Evolutionary conservation across 2,329 filamentous ascomycete species (phyloP).

Genomic region (Fusarium algeriense): DNA sequence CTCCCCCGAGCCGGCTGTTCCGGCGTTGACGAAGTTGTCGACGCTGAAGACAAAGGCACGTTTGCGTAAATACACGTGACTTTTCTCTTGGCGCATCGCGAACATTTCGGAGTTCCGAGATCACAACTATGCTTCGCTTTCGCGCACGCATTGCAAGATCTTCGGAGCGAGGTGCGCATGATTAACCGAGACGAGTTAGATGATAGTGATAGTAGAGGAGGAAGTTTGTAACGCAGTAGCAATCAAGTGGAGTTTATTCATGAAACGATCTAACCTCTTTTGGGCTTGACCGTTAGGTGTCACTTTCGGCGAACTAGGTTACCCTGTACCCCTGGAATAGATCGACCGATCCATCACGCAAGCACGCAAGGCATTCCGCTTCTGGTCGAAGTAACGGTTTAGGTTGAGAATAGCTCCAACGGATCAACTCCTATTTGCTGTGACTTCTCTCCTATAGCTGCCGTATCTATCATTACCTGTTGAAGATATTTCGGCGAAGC

Average conservation of each 20-base stretch:
- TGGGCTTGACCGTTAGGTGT: not conserved
- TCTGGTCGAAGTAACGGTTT: not conserved
- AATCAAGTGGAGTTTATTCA: slow-evolving; percentile 13
- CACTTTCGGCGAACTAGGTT: not conserved
- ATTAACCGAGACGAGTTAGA: slow-evolving; percentile 16
- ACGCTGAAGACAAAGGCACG: slow-evolving; percentile 57
- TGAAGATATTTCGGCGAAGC: not conserved
- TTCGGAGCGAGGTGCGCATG: slow-evolving; percentile 68
- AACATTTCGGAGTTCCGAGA: slow-evolving; percentile 65
- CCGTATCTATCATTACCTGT: fast-evolving
- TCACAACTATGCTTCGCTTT: slow-evolving; percentile 69
- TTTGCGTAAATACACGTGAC: slow-evolving; percentile 66
- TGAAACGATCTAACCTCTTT: slow-evolving; percentile 1
- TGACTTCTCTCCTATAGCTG: fast-evolving
- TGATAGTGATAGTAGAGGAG: slow-evolving; percentile 13
- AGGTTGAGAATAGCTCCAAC: too few species aligned
- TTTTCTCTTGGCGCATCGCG: slow-evolving; percentile 64
- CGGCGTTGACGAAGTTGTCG: not conserved
- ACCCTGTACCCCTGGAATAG: not conserved
- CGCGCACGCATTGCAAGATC: slow-evolving; percentile 68
- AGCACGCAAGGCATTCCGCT: not conserved
- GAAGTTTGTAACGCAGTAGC: slow-evolving; percentile 22
- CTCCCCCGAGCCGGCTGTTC: slow-evolving; percentile 17
- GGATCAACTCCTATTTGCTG: not conserved
- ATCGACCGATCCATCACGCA: not conserved